phyloP scores from a whole-genome alignment of 352 stramenopile species.

The Achlya hypogyna region DNA sequence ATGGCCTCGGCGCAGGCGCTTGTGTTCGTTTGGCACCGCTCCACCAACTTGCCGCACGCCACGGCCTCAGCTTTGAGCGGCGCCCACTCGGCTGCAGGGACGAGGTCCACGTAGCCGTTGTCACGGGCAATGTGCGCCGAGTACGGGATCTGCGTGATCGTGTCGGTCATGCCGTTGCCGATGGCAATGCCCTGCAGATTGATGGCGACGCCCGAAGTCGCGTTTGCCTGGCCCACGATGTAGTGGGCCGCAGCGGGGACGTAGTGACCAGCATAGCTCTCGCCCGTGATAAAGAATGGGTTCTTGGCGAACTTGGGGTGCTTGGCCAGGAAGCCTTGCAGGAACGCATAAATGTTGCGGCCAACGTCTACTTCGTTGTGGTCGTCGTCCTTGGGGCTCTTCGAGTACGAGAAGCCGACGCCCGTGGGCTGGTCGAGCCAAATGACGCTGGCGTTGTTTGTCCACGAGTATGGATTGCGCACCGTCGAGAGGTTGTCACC shows the following conservation, averaged over 20 bases:
- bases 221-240: slow-evolving; percentile 31
- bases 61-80: slow-evolving; percentile 34
- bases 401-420: slow-evolving; percentile 45
- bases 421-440: slow-evolving; percentile 59
- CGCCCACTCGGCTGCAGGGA: slow-evolving; percentile 31
- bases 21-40: slow-evolving; percentile 39
- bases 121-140: slow-evolving; percentile 65
- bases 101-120: slow-evolving; percentile 53
- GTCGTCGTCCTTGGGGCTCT: slow-evolving; percentile 31
- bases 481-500: slow-evolving; percentile 30
- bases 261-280: slow-evolving; percentile 65
- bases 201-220: slow-evolving; percentile 31
- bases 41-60: slow-evolving; percentile 33
- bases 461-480: slow-evolving; percentile 54
- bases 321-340: slow-evolving; percentile 47
- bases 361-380: slow-evolving; percentile 40
- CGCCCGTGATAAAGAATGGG: slow-evolving; percentile 56
- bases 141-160: slow-evolving; percentile 40
- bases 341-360: slow-evolving; percentile 58
- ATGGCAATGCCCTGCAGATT: slow-evolving; percentile 75
- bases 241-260: slow-evolving; percentile 47
- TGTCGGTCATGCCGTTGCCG: slow-evolving; percentile 67
- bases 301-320: slow-evolving; percentile 39
- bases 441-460: slow-evolving; percentile 46
- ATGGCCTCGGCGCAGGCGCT: slow-evolving; percentile 35